Base-by-base conservation (phyloP, 2,329 filamentous ascomycete species). In the Bipolaris sorokiniana region DNA sequence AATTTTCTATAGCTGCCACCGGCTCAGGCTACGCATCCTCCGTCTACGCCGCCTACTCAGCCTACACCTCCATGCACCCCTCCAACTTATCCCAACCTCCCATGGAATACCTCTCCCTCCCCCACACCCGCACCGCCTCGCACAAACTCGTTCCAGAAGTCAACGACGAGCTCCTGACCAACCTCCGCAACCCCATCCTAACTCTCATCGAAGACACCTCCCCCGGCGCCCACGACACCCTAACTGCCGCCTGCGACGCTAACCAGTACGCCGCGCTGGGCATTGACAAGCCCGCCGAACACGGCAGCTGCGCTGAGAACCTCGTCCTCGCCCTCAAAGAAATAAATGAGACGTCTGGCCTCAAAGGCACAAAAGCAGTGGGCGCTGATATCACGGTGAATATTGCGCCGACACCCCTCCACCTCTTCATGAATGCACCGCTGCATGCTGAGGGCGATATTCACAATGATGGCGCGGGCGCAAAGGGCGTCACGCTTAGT, bases 351-450 rank as follows among this genome's bases (percentile, higher is more conserved):
- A 74, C 75, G 16, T 77, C 78, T 6, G 80, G 80, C 0, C 65
- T 82, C 18, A 80, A 80, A 54, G 80, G 80, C 15, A 70, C 78
- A 1, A 79, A 79, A 52, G 77, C 76, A 20, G 73, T 82, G 3
- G 80, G 80, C 22, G 78, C 80, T 6, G 79, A 81, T 18, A 78
- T 82, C 37, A 80, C 78, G 0, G 78, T 82, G 65, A 81, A 82
- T 58, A 77, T 74, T 48, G 78, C 78, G 13, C 80, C 80, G 0
- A 78, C 79, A 13, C 80, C 80, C 2, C 67, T 82, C 5, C 79
- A 80, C 41, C 69, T 82, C 10, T 82, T 77, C 58, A 76, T 77
- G 74, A 75, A 74, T 26, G 59, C 72, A 2, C 70, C 71, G 0
- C 55, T 76, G 6, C 53, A 64, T 2, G 26, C 70, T 7, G 58